phyloP scores from a whole-genome alignment of 345 rosid species.

The Triadica sebifera region DNA sequence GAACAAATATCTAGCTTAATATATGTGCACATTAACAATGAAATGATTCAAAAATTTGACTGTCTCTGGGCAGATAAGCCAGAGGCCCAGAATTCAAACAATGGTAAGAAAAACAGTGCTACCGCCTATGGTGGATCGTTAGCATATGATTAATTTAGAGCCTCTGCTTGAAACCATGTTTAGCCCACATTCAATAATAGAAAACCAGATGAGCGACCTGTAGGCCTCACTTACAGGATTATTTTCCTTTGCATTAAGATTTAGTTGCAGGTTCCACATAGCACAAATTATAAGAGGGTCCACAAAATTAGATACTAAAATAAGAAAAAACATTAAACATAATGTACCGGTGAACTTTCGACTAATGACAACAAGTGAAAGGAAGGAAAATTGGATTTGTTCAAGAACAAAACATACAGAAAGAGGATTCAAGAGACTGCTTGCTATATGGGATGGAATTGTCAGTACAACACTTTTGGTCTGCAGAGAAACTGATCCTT shows the following conservation, averaged over 20 bases:
- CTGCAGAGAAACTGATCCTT: conserved; percentile 66
- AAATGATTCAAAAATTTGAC: not conserved
- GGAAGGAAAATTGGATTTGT: not conserved
- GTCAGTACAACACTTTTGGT: conserved; percentile 78
- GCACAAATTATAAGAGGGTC: not conserved
- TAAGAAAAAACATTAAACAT: not conserved
- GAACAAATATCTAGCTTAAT: not conserved
- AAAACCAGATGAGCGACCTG: not conserved
- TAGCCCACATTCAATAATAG: not conserved
- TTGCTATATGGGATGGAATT: conserved; percentile 80
- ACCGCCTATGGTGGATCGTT: not conserved
- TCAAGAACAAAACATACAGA: conserved; percentile 53
- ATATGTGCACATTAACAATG: not conserved
- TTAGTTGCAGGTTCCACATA: not conserved
- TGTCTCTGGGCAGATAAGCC: too few relatives aligned
- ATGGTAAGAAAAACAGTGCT: too few relatives aligned
- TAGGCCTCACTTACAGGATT: not conserved
- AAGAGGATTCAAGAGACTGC: conserved; percentile 64
- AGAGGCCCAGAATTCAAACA: too few relatives aligned
- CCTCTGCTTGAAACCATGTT: not conserved
- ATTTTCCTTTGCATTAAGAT: not conserved
- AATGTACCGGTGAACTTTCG: not conserved
- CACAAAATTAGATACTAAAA: not conserved
- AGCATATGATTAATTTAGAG: not conserved
- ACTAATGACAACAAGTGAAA: not conserved